Evolutionary conservation across 1,284 basidiomycete species (phyloP), one percentile per base, ranked within the genome.

Genomic region (Irpex lacteus): DNA sequence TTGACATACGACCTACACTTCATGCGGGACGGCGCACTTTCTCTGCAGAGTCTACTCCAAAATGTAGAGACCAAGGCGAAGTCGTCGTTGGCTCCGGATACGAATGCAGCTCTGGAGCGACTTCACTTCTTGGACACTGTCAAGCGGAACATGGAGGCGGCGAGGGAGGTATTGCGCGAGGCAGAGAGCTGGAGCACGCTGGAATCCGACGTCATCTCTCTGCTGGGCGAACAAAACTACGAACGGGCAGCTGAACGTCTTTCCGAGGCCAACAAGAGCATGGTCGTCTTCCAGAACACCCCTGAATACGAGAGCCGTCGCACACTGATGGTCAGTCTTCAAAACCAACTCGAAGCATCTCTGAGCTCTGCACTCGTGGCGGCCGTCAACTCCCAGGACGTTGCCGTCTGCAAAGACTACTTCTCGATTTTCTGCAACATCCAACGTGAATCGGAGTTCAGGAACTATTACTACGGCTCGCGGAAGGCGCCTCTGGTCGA

Each of bases 131-230:
- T 98, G 26, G 94, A 98, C 75, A 87, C 85, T 7, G 84, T 95
- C 44, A 96, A 95, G 74, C 81, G 81, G 15, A 85, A 91, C 52
- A 96, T 98, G 93, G 91, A 94, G 70, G 87, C 88, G 1, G 86
- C 94, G 1, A 83, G 94, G 36, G 93, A 92, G 66, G 93, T 97
- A 13, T 77, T 98, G 19, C 85, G 89, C 38, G 95, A 98, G 73
- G 95, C 96, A 21, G 93, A 98, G 79, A 92, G 90, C 67, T 98
- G 96, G 96, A 93, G 91, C 60, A 93, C 93, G 0, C 83, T 98
- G 49, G 96, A 98, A 75, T 83, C 91, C 57, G 96, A 98, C 76
- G 91, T 98, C 54, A 91, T 91, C 0, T 82, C 89, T 0, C 84
- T 96, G 18, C 82, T 98, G 47, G 78, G 84, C n/a, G 91, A 92